phyloP scores from a whole-genome alignment of 345 rosid species.

The Mallotus nudiflorus region DNA sequence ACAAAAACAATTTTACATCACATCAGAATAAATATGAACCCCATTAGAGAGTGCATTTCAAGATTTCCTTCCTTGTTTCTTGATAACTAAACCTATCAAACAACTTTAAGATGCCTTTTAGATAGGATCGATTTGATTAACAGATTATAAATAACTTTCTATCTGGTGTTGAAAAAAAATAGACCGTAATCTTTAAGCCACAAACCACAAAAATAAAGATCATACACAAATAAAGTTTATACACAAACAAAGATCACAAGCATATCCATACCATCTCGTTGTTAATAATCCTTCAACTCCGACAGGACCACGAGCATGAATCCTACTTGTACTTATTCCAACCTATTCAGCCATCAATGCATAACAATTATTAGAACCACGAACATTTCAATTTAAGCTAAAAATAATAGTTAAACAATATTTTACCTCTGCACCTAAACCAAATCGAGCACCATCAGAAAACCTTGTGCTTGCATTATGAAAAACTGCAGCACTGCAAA shows the following conservation, averaged over 20 bases:
- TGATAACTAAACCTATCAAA: too few relatives aligned
- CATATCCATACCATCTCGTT: slow-evolving; percentile 72
- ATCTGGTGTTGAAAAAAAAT: background rate
- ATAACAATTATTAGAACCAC: slow-evolving; percentile 5
- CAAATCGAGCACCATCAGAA: slow-evolving; percentile 96
- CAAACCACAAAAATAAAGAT: too few relatives aligned
- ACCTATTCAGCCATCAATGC: slow-evolving; percentile 47
- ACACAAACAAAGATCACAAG: background rate
- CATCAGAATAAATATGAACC: too few relatives aligned
- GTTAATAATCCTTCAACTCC: slow-evolving; percentile 97
- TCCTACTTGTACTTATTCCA: slow-evolving; percentile 94
- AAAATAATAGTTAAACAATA: background rate
- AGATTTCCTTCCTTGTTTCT: too few relatives aligned
- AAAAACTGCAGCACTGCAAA: slow-evolving; percentile 93
- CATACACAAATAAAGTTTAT: too few relatives aligned
- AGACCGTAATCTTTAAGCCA: too few relatives aligned
- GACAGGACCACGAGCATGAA: slow-evolving; percentile 99
- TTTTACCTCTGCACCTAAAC: slow-evolving; percentile 98
- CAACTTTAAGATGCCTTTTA: too few relatives aligned
- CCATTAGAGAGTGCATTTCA: too few relatives aligned
- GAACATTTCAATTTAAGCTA: slow-evolving; percentile 1
- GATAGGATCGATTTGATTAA: too few relatives aligned
- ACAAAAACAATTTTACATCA: too few relatives aligned
- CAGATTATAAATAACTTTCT: background rate
- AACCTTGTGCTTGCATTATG: slow-evolving; percentile 98